Evolutionary conservation across 139 green algal species (phyloP), one percentile per base, ranked within the genome.

Genomic region (Zygnema cylindricum): DNA sequence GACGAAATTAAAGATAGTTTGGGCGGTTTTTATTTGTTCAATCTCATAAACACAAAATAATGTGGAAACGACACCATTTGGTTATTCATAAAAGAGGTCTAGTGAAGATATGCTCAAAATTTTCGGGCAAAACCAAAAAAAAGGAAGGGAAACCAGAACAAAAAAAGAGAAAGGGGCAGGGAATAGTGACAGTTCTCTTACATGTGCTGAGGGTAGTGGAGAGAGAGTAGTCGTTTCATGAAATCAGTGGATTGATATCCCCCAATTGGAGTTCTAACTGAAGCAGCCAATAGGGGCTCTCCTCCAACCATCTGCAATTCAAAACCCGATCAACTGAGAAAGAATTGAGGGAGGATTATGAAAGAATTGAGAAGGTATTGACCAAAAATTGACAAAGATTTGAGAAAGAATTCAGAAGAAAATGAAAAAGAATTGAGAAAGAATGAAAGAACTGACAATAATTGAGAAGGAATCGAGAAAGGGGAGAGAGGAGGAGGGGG

Each of bases 281-380:
- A 41, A 42, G 39, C 69, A 42, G 78, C 49, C 39, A 77, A 42
- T n/a, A 89, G 22, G 40, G 88, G 88, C 82, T 92, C 54, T 25
- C 88, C 83, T 32, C 25, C 88, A 1, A 92, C 40, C 82, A 91
- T 89, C 86, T 91, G 77, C 33, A 22, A 30, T 33, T 43, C 82
- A 88, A 83, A n/a, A 83, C 16, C 41, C n/a, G 21, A 69, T 49
- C 76, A 36, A 83, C 32, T 11, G 49, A 33, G 32, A 3, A 36
- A 0, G 30, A 69, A 2, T 30, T 1, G 32, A 83, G 16, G 76
- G 32, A 1, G 22, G 32, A 0, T 16, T 30, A 33, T 30, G 0
- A 83, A 2, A 32, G 76, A 1, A 0, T 33, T 32, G 16, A 35
- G 0, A 33, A 63, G n/a, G 49, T n/a, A n/a, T n/a, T n/a, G n/a